A percentile compares a stretch with the other conserved stretches of the same genome.
These are phyloP conservation scores for Beauveria australis DNA, from an alignment of 2,329 filamentous ascomycete genomes.

Conservation along the genomic window DNA sequence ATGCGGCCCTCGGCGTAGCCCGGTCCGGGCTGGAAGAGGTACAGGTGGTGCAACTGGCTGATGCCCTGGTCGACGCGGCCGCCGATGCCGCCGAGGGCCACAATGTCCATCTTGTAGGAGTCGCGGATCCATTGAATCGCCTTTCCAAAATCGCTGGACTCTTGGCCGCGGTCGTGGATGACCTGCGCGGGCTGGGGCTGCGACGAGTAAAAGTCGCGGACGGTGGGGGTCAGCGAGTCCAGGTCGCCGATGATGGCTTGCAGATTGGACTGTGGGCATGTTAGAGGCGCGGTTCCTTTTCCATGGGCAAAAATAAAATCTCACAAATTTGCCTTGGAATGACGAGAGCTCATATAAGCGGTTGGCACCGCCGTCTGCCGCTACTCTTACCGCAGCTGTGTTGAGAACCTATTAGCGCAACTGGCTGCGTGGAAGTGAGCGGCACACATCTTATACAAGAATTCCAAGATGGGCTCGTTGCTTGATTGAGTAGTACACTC, in stretches of 20 bases:
- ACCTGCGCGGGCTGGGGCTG: constrained; percentile 46
- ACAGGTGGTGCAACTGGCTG: constrained; percentile 81
- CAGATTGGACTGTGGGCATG: constrained; percentile 42
- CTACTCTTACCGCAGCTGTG: constrained; percentile 59
- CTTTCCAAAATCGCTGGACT: constrained; percentile 89
- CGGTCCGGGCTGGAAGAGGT: constrained; percentile 47
- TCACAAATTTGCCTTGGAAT: constrained; percentile 34
- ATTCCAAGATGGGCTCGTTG: background rate
- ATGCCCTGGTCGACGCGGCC: constrained; percentile 90
- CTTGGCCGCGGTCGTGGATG: constrained; percentile 67
- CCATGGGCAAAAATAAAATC: constrained; percentile 13
- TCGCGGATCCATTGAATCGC: constrained; percentile 54
- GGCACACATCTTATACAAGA: no score
- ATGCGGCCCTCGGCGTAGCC: constrained; percentile 48
- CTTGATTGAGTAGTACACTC: constrained; percentile 11
- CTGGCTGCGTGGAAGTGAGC: constrained; percentile 2
- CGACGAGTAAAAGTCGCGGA: constrained; percentile 58
- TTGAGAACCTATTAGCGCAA: constrained; percentile 16
- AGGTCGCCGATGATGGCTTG: constrained; percentile 81
- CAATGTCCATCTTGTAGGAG: constrained; percentile 47
- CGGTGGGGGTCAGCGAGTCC: constrained; percentile 64
- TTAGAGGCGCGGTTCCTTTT: background rate
- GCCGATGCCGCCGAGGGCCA: constrained; percentile 76
- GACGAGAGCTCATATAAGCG: constrained; percentile 47
- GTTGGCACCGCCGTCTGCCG: constrained; percentile 89